Percentiles rank a stretch among this genome's conserved stretches.
phyloP scores from a whole-genome alignment of 345 rosid species.

The Bruguiera gymnorhiza region DNA sequence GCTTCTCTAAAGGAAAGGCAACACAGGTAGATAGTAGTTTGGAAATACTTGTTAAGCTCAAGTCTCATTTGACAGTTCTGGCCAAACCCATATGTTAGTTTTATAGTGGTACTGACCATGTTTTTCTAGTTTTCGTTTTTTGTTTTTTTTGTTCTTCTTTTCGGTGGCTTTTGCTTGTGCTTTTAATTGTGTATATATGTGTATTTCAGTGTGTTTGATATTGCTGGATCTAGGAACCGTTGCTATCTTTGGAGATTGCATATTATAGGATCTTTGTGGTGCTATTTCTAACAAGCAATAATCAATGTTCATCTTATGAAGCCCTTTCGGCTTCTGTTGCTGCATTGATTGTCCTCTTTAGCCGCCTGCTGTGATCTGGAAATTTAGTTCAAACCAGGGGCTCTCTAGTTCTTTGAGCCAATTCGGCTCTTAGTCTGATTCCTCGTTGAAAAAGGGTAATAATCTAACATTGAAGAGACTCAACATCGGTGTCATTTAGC shows the following conservation, averaged over 20 bases:
- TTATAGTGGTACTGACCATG: conserved; percentile 23
- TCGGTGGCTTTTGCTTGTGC: conserved; percentile 26
- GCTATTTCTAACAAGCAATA: conserved; percentile 11
- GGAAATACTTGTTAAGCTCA: conserved; percentile 18
- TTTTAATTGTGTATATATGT: conserved; percentile 23
- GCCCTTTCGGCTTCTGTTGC: not conserved
- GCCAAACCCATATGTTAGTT: conserved; percentile 19
- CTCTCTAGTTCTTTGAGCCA: too few species aligned
- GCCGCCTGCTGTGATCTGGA: too few species aligned
- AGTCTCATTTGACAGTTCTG: conserved; percentile 15
- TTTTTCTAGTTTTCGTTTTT: not conserved
- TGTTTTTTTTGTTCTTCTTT: not conserved
- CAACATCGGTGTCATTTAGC: too few species aligned
- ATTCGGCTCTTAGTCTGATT: too few species aligned
- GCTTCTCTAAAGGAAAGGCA: not conserved
- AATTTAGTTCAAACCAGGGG: too few species aligned
- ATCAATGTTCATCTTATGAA: conserved; percentile 6
- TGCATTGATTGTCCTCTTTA: too few species aligned
- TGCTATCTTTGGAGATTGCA: conserved; percentile 17
- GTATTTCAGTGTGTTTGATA: conserved; percentile 12
- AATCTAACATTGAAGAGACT: too few species aligned
- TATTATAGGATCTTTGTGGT: conserved; percentile 15
- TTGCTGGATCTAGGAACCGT: conserved; percentile 12
- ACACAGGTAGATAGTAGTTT: conserved; percentile 20
- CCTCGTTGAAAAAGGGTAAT: too few species aligned